These are phyloP conservation scores for Citrus reticulata DNA, from an alignment of 345 rosid species.

Conservation along the genomic window DNA sequence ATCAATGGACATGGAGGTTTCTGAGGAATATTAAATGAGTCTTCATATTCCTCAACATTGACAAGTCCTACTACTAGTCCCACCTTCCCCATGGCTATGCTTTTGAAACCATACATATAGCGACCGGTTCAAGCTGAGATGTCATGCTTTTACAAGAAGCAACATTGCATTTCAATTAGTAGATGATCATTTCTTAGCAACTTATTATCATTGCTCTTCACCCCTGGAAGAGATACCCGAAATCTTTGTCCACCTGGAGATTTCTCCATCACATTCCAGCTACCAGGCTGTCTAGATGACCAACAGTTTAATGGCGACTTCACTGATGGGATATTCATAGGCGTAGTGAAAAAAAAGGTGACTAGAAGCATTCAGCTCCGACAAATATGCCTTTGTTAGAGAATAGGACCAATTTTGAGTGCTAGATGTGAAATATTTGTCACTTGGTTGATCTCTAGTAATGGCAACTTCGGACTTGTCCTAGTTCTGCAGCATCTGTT, in stretches of 20 bases:
- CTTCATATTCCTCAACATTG: not conserved
- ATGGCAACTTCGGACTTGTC: no score
- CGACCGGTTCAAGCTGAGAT: conserved; percentile 2
- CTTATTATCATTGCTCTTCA: conserved; percentile 57
- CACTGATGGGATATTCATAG: conserved; percentile 65
- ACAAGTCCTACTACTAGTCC: not conserved
- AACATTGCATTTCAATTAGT: not conserved
- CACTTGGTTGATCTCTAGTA: not conserved
- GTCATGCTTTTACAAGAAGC: not conserved
- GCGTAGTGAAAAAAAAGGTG: conserved; percentile 52
- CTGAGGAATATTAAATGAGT: conserved; percentile 26
- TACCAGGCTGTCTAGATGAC: conserved; percentile 70
- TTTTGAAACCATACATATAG: not conserved
- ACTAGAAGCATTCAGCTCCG: not conserved
- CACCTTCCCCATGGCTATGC: not conserved
- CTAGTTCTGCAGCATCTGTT: no score
- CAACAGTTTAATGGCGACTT: conserved; percentile 43
- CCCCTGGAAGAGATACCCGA: conserved; percentile 64
- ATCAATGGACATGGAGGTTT: conserved; percentile 52
- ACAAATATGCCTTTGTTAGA: not conserved
- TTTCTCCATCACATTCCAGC: conserved; percentile 60
- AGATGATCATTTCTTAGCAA: conserved; percentile 25
- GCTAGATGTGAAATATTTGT: not conserved
- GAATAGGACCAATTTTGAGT: not conserved
- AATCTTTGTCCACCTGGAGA: conserved; percentile 71